phyloP scores from a whole-genome alignment of 2,329 filamentous ascomycete species.

The Simplicillium sp. region DNA sequence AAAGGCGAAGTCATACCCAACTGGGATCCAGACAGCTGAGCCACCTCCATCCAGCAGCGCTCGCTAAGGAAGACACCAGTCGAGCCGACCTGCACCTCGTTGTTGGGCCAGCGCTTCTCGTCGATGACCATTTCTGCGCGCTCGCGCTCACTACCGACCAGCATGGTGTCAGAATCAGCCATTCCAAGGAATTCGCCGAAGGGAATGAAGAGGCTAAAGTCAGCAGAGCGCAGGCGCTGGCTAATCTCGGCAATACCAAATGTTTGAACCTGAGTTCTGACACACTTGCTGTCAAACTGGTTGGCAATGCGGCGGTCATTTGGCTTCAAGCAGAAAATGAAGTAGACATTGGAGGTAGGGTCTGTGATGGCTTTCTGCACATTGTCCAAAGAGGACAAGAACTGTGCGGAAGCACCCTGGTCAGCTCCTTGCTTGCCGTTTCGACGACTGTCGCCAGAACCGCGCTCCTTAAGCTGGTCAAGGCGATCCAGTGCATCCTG shows the following conservation, averaged over 20 bases:
- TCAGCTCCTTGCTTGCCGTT: constrained; percentile 41
- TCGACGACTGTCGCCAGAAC: constrained; percentile 28
- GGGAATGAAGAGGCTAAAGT: constrained; percentile 91
- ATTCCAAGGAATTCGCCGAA: constrained; percentile 93
- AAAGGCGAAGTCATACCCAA: constrained; percentile 25
- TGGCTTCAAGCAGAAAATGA: constrained; percentile 93
- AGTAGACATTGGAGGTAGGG: constrained; percentile 83
- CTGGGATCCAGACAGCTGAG: constrained; percentile 57
- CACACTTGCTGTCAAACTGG: constrained; percentile 98
- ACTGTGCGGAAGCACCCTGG: constrained; percentile 88
- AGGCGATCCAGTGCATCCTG: constrained; percentile 35
- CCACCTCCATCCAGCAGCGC: constrained; percentile 86
- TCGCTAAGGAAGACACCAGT: constrained; percentile 96
- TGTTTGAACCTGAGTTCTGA: constrained; percentile 86
- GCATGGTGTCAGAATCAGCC: constrained; percentile 70
- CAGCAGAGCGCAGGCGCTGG: constrained; percentile 80
- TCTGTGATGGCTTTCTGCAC: constrained; percentile 80
- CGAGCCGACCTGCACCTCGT: constrained; percentile 82
- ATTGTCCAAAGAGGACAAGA: constrained; percentile 79
- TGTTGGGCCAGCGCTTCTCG: constrained; percentile 82
- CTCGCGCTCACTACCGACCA: constrained; percentile 87
- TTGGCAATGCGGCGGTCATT: constrained; percentile 96
- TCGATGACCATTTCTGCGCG: constrained; percentile 88
- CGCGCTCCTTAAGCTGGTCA: constrained; percentile 39
- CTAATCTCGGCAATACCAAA: constrained; percentile 97